Evolutionary conservation across 208 protist species (phyloP), one percentile per base, ranked within the genome.

Genomic region (Trypanosoma avium): DNA sequence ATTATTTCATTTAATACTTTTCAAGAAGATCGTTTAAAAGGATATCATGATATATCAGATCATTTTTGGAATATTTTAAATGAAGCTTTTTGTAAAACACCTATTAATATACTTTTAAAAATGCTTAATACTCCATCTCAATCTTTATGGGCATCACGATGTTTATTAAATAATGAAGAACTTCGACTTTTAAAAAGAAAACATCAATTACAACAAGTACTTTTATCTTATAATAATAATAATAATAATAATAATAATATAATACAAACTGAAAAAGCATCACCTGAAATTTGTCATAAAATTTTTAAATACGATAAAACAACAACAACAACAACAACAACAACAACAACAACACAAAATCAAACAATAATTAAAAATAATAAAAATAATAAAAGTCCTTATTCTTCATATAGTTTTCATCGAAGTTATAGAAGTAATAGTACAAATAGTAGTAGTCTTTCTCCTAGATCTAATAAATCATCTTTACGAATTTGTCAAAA

Each of bases 81-180:
- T 9, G 53, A 38, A n/a, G 52, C 53, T 9, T 43, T 69, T 15
- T 30, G 38, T 15, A 12, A 22, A n/a, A 36, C 12, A 12, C 24
- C 53, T 12, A 60, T 69, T 30, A 2, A 19, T 5, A 22, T 35
- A 8, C 17, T 69, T 0, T 35, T 69, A 21, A 50, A 46, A 15
- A 69, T 69, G 62, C 36, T 69, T 24, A 26, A 60, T n/a, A 46
- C 45, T 1, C 62, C 52, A 19, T 55, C 62, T 24, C 52, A 32
- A 22, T 15, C 26, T 9, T 27, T 59, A 12, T 61, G 62, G 53
- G 43, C 22, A 24, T n/a, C 29, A 10, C 8, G 15, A 8, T 21
- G 5, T 24, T 53, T 69, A 19, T 35, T 69, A 15, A 19, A 60
- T 21, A 43, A 40, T 1, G 62, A 69, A 26, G 24, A 61, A 42